Conservation (phyloP, 192 early-diverging fungal species). For the Gorgonomyces haynaldii region DNA sequence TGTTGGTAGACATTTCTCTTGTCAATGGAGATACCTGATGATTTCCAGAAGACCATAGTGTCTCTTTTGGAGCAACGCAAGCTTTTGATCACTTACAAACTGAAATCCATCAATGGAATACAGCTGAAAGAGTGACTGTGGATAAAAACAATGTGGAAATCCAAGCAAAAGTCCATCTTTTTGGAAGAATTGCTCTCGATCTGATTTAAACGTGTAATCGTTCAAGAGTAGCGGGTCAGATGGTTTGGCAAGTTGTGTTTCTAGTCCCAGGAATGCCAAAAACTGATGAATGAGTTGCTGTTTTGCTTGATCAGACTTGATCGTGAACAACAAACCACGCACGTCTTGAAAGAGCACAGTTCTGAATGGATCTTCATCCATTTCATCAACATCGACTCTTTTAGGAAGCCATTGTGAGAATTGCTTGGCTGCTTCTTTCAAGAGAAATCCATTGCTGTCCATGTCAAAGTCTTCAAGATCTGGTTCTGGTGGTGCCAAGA, state of each 20-base stretch:
- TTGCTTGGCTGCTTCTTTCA: background rate
- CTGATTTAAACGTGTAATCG: constrained; percentile 13
- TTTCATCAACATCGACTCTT: background rate
- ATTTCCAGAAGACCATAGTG: too few species aligned
- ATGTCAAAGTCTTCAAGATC: constrained; percentile 12
- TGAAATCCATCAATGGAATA: too few species aligned
- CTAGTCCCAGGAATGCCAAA: constrained; percentile 15
- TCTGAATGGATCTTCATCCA: background rate
- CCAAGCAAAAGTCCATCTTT: too few species aligned
- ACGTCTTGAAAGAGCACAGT: background rate
- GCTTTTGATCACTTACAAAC: too few species aligned
- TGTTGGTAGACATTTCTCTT: too few species aligned
- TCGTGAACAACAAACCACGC: background rate
- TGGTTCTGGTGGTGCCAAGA: background rate
- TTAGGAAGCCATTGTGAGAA: background rate
- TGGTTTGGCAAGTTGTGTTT: constrained; percentile 17
- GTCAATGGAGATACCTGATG: too few species aligned
- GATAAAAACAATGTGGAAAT: too few species aligned
- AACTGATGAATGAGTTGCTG: constrained; percentile 17
- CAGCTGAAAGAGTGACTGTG: too few species aligned
- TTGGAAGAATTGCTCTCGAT: too few species aligned
- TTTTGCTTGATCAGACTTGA: constrained; percentile 15
- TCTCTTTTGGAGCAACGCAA: too few species aligned
- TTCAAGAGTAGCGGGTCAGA: constrained; percentile 9
- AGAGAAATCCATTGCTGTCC: constrained; percentile 26